Base-by-base conservation (phyloP, 1,284 basidiomycete species). In the Rhodotorula sp. region DNA sequence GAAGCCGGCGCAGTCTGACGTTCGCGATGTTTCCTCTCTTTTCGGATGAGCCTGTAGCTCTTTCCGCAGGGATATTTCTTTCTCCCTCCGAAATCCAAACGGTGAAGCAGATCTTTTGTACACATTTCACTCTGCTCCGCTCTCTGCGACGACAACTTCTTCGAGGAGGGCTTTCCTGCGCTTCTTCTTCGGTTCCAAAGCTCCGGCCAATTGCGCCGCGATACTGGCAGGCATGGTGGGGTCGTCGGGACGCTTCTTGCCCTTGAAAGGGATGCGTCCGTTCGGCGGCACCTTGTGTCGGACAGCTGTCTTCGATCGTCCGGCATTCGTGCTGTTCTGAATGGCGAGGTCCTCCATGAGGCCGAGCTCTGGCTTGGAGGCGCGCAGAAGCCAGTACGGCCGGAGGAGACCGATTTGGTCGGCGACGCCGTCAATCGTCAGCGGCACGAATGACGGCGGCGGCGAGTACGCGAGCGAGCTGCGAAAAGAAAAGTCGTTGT, bases 361-460 rank as follows among this genome's bases (percentile, higher is more conserved):
- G 18, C 67, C 71, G 56, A 65, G 64, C 7, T 71, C 61, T 57
- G 69, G 72, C 74, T 60, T 60, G 19, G 62, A 16, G 21, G 43
- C 50, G 28, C 78, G 73, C 1, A 71, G 69, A 43, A 55, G n/a
- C 49, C 69, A 95, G 83, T 89, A 97, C 0, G 86, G 81, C 72
- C 87, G 90, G 76, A 98, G 86, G 43, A 98, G 82, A 1, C 92
- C 94, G 76, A 97, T 92, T 78, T 95, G 91, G 23, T 87, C 83
- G 26, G 90, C 87, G 76, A 91, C 84, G 60, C 86, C 87, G 57
- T 82, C 82, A 2, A 86, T 83, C 3, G 86, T 86, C 76, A 97
- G 84, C 2, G 87, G 87, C 5, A 92, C 80, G 76, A 94, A 90
- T 0, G 90, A 85, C 0, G 90, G 89, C 0, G 95, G 95, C 0